Evolutionary conservation across 768 basidiomycete species (phyloP).

Genomic region (Termitomyces sp.): DNA sequence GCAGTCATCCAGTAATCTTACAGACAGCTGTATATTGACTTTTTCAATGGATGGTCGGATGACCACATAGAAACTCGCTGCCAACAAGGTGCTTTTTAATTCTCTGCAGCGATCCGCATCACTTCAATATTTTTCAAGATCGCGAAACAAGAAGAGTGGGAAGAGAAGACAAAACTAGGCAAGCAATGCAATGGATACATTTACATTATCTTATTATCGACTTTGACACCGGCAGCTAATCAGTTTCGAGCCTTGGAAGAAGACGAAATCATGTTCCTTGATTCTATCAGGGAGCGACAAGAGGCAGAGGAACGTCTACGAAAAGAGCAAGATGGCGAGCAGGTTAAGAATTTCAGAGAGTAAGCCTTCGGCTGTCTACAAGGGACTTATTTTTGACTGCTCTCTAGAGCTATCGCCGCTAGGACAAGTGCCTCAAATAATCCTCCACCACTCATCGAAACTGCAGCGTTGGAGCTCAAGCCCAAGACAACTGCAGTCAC

Average conservation of each 20-base stretch:
- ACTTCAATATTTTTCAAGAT: constrained; percentile 37
- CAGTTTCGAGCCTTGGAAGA: constrained; percentile 88
- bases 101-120: not conserved
- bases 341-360: constrained; percentile 77
- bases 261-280: constrained; percentile 86
- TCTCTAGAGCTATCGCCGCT: constrained; percentile 59
- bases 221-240: constrained; percentile 46
- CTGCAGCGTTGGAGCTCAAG: constrained; percentile 26
- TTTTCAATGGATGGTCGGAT: constrained; percentile 35
- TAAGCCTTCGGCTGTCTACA: constrained; percentile 25
- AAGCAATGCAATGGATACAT: not conserved
- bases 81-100: constrained; percentile 60
- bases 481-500: constrained; percentile 20
- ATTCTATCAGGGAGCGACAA: constrained; percentile 72
- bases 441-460: constrained; percentile 35
- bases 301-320: constrained; percentile 72
- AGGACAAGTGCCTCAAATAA: constrained; percentile 45
- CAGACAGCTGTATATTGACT: constrained; percentile 36
- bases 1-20: constrained; percentile 21
- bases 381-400: not conserved
- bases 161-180: constrained; percentile 80
- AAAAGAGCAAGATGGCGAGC: constrained; percentile 71
- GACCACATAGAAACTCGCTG: constrained; percentile 74
- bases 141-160: constrained; percentile 92
- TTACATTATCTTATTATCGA: constrained; percentile 2